phyloP scores from a whole-genome alignment of 1,284 basidiomycete species.

The Ceratobasidium sp. region DNA sequence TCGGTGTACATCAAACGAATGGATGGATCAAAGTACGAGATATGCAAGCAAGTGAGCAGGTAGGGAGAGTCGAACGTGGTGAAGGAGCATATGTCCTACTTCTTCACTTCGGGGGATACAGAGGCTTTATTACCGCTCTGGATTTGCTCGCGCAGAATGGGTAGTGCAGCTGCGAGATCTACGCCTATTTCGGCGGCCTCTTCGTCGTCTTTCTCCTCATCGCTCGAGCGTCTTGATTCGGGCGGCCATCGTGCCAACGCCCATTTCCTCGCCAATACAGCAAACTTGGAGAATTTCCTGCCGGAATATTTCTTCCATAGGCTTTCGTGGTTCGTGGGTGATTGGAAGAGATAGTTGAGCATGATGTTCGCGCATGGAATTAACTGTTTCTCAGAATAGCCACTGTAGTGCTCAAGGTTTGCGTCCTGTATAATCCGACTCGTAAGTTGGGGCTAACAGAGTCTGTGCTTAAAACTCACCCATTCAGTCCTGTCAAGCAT shows the following conservation, averaged over 20 bases:
- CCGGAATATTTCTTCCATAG: slow-evolving; percentile 86
- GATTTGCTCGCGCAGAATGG: slow-evolving; percentile 22
- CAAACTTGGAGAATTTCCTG: slow-evolving; percentile 86
- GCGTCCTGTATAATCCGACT: slow-evolving; percentile 66
- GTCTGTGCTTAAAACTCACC: slow-evolving; percentile 61
- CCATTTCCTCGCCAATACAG: slow-evolving; percentile 45
- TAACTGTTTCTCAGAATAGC: slow-evolving; percentile 85
- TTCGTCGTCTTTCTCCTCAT: not conserved
- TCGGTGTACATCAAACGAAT: too few relatives aligned
- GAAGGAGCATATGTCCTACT: not conserved
- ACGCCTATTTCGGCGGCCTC: slow-evolving; percentile 20
- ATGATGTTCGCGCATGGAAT: slow-evolving; percentile 91
- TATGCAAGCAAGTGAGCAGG: too few relatives aligned
- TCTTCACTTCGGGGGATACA: not conserved
- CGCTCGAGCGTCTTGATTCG: not conserved
- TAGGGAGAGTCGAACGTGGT: not conserved
- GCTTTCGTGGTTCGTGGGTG: slow-evolving; percentile 72
- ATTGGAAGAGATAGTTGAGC: slow-evolving; percentile 88
- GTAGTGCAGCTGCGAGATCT: slow-evolving; percentile 19
- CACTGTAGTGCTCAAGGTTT: slow-evolving; percentile 91
- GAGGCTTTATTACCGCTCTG: not conserved
- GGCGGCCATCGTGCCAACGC: slow-evolving; percentile 38
- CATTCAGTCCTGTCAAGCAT: slow-evolving; percentile 86
- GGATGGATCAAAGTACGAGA: too few relatives aligned
- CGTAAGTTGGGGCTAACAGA: not conserved